phyloP scores from a whole-genome alignment of 2,329 filamentous ascomycete species.

The Aspergillus sp. region DNA sequence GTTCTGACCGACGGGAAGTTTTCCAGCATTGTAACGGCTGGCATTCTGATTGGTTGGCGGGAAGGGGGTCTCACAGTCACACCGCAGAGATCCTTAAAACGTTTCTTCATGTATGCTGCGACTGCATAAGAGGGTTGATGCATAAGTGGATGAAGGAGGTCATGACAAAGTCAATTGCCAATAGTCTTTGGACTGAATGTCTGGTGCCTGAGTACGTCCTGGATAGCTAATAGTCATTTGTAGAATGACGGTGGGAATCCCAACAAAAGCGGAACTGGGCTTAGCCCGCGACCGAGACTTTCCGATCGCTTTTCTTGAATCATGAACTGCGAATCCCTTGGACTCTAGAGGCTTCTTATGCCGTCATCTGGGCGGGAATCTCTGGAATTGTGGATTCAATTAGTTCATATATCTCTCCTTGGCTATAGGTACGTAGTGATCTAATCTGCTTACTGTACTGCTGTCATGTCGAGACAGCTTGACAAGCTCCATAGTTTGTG shows the following conservation, averaged over 20 bases:
- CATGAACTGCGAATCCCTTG: too few relatives aligned
- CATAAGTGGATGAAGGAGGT: neutral
- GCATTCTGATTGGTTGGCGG: neutral
- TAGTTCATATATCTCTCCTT: neutral
- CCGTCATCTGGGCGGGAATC: too few relatives aligned
- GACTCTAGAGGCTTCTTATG: too few relatives aligned
- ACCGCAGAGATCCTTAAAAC: neutral
- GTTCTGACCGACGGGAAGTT: neutral
- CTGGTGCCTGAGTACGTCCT: too few relatives aligned
- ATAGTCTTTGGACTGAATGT: too few relatives aligned
- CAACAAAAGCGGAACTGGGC: conserved; percentile 11
- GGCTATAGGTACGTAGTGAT: neutral
- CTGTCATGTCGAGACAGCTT: neutral
- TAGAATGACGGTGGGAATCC: neutral
- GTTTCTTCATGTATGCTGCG: neutral
- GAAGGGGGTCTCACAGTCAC: neutral
- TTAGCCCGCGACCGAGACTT: neutral
- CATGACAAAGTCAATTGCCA: neutral
- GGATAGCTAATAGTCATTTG: neutral
- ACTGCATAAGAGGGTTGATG: neutral
- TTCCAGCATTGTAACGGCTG: neutral
- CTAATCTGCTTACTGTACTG: too few relatives aligned
- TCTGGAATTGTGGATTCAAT: too few relatives aligned
- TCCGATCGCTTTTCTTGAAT: too few relatives aligned
- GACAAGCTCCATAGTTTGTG: neutral